Evolutionary conservation across 805 yeast genomes (phyloP).

Genomic region (Candida rishiriensis): DNA sequence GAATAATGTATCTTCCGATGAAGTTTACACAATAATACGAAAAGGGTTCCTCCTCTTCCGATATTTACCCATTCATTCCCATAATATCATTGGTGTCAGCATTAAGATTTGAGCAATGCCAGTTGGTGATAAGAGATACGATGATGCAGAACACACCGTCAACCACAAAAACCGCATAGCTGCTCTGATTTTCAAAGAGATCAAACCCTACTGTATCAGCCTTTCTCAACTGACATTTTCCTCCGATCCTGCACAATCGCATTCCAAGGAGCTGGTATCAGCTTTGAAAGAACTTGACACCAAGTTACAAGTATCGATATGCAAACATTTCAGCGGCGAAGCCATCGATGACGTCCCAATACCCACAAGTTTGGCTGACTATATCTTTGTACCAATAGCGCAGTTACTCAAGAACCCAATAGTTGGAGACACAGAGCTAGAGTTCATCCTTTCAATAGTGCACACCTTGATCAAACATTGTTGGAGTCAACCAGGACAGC

Average conservation of each 20-base stretch:
- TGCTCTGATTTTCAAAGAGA: conserved; percentile 14
- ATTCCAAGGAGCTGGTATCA: conserved; percentile 26
- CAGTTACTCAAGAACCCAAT: conserved; percentile 43
- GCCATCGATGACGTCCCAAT: conserved; percentile 12
- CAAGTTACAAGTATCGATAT: conserved; percentile 13
- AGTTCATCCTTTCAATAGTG: conserved; percentile 41
- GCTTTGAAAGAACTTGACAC: conserved; percentile 33
- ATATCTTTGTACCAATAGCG: conserved; percentile 57
- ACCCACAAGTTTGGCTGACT: conserved; percentile 48
- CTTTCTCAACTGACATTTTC: conserved; percentile 41
- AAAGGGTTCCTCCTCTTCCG: no score
- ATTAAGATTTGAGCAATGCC: no score
- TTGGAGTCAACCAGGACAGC: conserved; percentile 39
- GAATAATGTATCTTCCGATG: no score
- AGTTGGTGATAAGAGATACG: no score
- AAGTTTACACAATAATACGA: no score
- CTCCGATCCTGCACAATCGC: conserved; percentile 29
- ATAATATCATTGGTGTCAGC: no score
- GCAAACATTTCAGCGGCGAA: conserved; percentile 1
- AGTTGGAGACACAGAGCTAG: conserved; percentile 44
- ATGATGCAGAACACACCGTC: no score
- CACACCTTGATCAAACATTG: conserved; percentile 39
- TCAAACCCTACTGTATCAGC: conserved; percentile 40
- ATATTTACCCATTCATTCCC: no score
- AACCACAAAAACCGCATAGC: not conserved